Evolutionary conservation across 1,139 yeast genomes (phyloP).

Genomic region (Geotrichum reessii): DNA sequence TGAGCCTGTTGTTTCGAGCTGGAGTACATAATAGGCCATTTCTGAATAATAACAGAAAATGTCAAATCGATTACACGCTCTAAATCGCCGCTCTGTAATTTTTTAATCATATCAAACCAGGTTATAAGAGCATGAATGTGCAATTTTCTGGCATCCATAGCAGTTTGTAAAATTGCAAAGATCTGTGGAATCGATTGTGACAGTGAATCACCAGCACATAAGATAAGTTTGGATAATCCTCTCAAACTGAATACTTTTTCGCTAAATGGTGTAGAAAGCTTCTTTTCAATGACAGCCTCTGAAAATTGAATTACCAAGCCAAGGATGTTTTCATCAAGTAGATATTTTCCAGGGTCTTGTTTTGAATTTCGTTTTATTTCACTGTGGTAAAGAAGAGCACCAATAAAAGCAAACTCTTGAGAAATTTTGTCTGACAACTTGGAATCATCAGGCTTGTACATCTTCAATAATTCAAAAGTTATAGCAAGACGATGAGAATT

Average conservation of each 20-base stretch:
- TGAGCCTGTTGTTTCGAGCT: conserved; percentile 24
- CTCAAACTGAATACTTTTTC: conserved; percentile 68
- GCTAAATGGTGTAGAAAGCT: conserved; percentile 63
- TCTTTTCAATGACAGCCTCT: conserved; percentile 67
- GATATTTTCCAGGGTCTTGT: conserved; percentile 45
- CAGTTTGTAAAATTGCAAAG: conserved; percentile 78
- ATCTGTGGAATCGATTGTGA: conserved; percentile 83
- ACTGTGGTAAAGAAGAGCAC: conserved; percentile 3
- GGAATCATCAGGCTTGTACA: conserved; percentile 14
- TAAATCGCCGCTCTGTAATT: conserved; percentile 45
- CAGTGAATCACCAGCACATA: conserved; percentile 55
- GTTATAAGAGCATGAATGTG: conserved; percentile 61
- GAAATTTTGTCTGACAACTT: conserved; percentile 7
- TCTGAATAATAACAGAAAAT: conserved; percentile 56
- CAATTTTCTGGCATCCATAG: conserved; percentile 58
- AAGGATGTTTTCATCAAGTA: conserved; percentile 40
- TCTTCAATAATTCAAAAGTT: conserved; percentile 17
- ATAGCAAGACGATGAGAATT: conserved; percentile 14
- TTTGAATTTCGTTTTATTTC: background rate
- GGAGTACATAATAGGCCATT: conserved; percentile 44
- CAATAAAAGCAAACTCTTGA: conserved; percentile 10
- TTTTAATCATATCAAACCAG: conserved; percentile 51
- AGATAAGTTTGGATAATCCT: conserved; percentile 66
- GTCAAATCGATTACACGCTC: conserved; percentile 51
- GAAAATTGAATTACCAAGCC: conserved; percentile 78